Conservation (phyloP, 1,139 yeast genomes). For the Debaryomyces robertsiae region DNA sequence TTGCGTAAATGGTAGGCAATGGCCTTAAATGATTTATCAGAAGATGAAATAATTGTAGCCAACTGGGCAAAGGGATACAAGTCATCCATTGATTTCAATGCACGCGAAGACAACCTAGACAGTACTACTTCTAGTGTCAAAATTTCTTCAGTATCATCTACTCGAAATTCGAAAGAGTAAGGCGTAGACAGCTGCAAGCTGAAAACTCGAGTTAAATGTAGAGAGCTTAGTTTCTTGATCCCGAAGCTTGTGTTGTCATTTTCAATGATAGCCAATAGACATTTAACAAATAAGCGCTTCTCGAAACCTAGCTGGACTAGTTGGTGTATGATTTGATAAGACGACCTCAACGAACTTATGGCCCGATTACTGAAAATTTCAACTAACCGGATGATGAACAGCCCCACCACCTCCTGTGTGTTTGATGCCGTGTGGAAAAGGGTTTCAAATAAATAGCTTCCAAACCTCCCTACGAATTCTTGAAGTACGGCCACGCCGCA, state of each 20-base stretch:
- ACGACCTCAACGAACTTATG: constrained; percentile 28
- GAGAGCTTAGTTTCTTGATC: constrained; percentile 31
- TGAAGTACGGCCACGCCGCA: constrained; percentile 88
- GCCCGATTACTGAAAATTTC: constrained; percentile 45
- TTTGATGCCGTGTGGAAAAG: constrained; percentile 11
- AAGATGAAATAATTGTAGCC: not conserved
- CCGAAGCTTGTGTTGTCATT: constrained; percentile 37
- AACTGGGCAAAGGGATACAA: constrained; percentile 4
- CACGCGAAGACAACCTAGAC: not conserved
- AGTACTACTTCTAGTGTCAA: not conserved
- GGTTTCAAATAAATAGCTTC: constrained; percentile 29
- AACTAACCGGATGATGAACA: constrained; percentile 51
- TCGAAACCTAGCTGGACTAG: constrained; percentile 34
- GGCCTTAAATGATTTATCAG: not conserved
- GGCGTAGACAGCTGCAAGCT: not conserved
- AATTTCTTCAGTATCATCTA: not conserved
- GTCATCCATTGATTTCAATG: not conserved
- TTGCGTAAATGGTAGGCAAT: not conserved
- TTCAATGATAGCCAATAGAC: constrained; percentile 28
- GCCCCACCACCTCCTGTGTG: constrained; percentile 26
- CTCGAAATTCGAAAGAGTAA: not conserved
- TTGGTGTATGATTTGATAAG: constrained; percentile 22
- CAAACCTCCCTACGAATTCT: constrained; percentile 80
- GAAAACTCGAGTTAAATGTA: constrained; percentile 11
- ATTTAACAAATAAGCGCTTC: constrained; percentile 27